Base-by-base conservation (phyloP, 1,284 basidiomycete species). In the Spongispora temasekensis region DNA sequence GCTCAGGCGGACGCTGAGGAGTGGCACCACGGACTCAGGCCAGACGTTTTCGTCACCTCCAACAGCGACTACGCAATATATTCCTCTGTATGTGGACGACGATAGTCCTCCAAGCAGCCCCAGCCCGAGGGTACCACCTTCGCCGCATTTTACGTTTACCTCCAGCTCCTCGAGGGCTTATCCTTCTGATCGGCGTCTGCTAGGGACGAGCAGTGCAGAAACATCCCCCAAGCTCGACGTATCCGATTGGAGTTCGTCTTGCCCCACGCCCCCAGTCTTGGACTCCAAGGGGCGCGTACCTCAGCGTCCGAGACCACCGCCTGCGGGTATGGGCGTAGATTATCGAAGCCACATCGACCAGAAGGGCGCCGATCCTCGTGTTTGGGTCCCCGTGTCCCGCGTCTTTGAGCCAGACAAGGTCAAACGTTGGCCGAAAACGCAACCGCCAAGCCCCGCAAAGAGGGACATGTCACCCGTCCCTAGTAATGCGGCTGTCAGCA, bases 341-440 rank as follows among this genome's bases (percentile, higher is more conserved):
- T 72, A 75, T 58, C 63, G 48, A 15, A 61, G 53, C 46, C 55
- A 75, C 32, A n/a, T 59, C 44, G 68, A 72, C 17, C 53, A 19
- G 30, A 28, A 61, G 55, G 53, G 52, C 4, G 44, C 61, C 28
- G 74, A 76, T 53, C 32, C 71, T 56, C 71, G 73, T 10, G 17
- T 75, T 23, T 76, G 72, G 74, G 56, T 64, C 46, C 74, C 73
- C 7, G 52, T 54, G 52, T 42, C 64, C 35, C 73, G 68, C 12
- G 12, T 60, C 30, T 75, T 74, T 46, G 61, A 76, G 54, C 68
- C 70, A 15, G 61, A 60, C 60, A 71, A 66, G 53, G 55, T 76
- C 50, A 73, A 71, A 53, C 50, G 59, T 37, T 54, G 63, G 53
- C 64, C 68, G 48, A 31, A 37, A 46, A 68, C 67, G 42, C 67